Conservation (phyloP, 2,329 filamentous ascomycete genomes). For the Tetracladium maxilliforme region DNA sequence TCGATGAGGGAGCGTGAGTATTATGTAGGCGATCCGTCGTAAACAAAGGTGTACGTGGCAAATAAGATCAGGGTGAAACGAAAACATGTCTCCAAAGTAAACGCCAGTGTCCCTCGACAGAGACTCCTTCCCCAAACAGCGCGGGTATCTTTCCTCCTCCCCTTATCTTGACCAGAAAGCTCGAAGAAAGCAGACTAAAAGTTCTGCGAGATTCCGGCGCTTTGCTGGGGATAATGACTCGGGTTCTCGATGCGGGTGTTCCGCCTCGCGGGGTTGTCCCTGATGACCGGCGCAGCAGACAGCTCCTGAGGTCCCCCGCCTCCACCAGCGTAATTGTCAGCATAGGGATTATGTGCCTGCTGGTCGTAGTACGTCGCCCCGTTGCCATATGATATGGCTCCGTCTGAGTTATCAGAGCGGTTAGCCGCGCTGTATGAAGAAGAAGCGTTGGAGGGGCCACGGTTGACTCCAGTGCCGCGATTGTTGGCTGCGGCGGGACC, state of each 20-base stretch:
- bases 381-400: slow-evolving; percentile 29
- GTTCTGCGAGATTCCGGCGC: slow-evolving; percentile 91
- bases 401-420: slow-evolving; percentile 51
- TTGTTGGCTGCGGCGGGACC: slow-evolving; percentile 56
- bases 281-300: slow-evolving; percentile 62
- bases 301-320: slow-evolving; percentile 25
- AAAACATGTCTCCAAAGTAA: too few relatives aligned
- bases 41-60: too few relatives aligned
- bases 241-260: slow-evolving; percentile 93
- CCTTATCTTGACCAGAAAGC: too few relatives aligned
- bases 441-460: slow-evolving; percentile 88
- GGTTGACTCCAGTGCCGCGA: slow-evolving; percentile 56
- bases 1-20: too few relatives aligned
- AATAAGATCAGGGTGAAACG: too few relatives aligned
- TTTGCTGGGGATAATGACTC: slow-evolving; percentile 80
- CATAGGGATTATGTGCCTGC: slow-evolving; percentile 47
- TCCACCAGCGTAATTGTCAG: slow-evolving; percentile 22
- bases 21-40: too few relatives aligned
- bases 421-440: slow-evolving; percentile 82
- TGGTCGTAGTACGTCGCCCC: slow-evolving; percentile 33
- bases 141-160: too few relatives aligned
- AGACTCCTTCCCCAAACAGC: too few relatives aligned
- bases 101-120: too few relatives aligned
- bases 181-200: slow-evolving; percentile 47
- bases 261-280: slow-evolving; percentile 80